Evolutionary conservation across 23 red algal genomes (phyloP).

Genomic region (Chondrus crispus): DNA sequence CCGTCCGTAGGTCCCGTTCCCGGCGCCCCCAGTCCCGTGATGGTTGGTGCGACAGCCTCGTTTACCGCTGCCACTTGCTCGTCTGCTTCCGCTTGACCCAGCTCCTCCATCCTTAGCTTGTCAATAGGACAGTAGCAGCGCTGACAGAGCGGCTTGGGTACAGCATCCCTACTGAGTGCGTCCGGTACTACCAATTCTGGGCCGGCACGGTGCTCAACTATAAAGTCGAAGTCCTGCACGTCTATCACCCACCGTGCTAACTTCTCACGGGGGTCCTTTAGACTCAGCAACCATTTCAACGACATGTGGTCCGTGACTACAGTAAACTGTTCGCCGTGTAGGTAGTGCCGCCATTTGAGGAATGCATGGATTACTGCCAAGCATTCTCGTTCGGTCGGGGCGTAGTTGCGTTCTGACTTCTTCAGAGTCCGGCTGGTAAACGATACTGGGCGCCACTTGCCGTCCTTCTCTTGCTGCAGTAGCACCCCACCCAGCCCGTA

Average conservation of each 20-base stretch:
- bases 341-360: neutral
- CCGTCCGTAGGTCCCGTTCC: neutral
- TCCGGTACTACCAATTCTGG: neutral
- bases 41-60: neutral
- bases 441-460: neutral
- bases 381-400: neutral
- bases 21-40: neutral
- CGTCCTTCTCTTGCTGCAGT: neutral
- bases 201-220: neutral
- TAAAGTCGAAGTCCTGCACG: conserved; percentile 7
- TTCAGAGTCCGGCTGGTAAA: neutral
- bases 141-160: neutral
- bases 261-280: neutral
- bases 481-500: neutral
- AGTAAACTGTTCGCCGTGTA: conserved; percentile 17
- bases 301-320: neutral
- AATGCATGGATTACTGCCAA: conserved; percentile 15
- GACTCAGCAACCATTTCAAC: conserved; percentile 5
- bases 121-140: neutral
- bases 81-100: no score
- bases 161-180: conserved; percentile 7
- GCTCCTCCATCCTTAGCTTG: neutral
- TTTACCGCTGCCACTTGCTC: neutral
- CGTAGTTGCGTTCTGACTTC: neutral
- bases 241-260: neutral